phyloP scores from a whole-genome alignment of 2,329 filamentous ascomycete genomes.

The Ophiostoma montium region DNA sequence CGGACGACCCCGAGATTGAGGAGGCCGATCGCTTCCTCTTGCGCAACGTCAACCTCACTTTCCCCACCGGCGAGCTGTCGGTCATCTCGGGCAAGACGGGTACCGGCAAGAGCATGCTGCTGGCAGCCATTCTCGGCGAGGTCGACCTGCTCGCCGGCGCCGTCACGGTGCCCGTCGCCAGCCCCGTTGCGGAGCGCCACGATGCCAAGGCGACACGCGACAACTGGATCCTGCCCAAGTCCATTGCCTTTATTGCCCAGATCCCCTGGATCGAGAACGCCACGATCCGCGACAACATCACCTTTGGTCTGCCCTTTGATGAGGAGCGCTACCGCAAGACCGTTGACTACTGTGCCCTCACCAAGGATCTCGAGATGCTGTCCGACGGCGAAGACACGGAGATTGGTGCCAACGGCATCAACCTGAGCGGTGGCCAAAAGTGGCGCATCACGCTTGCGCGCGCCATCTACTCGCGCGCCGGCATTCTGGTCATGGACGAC shows the following conservation, averaged over 20 bases:
- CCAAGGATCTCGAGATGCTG: constrained; percentile 64
- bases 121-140: constrained; percentile 63
- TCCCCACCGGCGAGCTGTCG: constrained; percentile 55
- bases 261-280: constrained; percentile 80
- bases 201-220: constrained; percentile 46
- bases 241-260: constrained; percentile 63
- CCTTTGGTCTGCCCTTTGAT: constrained; percentile 60
- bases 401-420: constrained; percentile 74
- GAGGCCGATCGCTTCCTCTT: constrained; percentile 50
- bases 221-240: constrained; percentile 56
- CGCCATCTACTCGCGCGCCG: constrained; percentile 65
- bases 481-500: constrained; percentile 66
- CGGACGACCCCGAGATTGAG: constrained; percentile 39
- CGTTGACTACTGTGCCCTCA: constrained; percentile 56
- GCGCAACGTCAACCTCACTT: constrained; percentile 47
- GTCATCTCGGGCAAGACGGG: constrained; percentile 68
- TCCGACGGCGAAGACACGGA: constrained; percentile 66
- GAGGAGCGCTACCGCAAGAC: constrained; percentile 57
- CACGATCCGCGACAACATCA: constrained; percentile 62
- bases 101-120: constrained; percentile 61
- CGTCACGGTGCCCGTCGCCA: constrained; percentile 40
- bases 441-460: constrained; percentile 71
- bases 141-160: constrained; percentile 52
- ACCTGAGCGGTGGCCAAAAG: constrained; percentile 70
- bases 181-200: constrained; percentile 37